phyloP scores from a whole-genome alignment of 1,284 basidiomycete genomes.

The Ganoderma multipileum region DNA sequence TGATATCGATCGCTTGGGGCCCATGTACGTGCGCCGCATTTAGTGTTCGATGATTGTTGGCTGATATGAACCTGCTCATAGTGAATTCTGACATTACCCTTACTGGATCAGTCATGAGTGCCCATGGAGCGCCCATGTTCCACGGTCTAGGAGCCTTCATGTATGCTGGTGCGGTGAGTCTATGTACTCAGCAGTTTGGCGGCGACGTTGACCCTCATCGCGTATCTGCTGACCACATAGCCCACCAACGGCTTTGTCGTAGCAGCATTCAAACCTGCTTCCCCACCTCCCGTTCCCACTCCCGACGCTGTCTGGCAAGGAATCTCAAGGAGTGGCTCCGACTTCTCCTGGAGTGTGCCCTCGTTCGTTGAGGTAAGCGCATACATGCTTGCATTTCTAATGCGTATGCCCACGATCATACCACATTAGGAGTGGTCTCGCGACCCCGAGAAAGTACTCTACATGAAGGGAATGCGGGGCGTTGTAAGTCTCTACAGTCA shows the following conservation, averaged over 20 bases:
- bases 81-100: constrained; percentile 22
- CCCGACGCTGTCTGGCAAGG: constrained; percentile 32
- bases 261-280: constrained; percentile 24
- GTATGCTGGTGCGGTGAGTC: constrained; percentile 24
- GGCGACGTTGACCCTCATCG: neutral
- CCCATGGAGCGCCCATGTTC: constrained; percentile 33
- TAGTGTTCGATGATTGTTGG: neutral
- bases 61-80: neutral
- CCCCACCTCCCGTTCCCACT: constrained; percentile 31
- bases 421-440: constrained; percentile 27
- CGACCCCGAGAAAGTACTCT: constrained; percentile 26
- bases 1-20: neutral
- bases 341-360: constrained; percentile 36
- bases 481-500: constrained; percentile 13
- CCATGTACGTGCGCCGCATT: neutral
- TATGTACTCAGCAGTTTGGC: neutral
- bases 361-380: constrained; percentile 38
- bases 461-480: constrained; percentile 30
- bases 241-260: constrained; percentile 24
- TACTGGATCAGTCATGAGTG: constrained; percentile 15
- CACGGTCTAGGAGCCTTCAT: constrained; percentile 32
- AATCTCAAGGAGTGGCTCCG: constrained; percentile 20
- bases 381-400: neutral
- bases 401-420: neutral
- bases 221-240: constrained; percentile 6